Conservation (phyloP, 176 grass and related monocot species). For the Raddia guianensis region DNA sequence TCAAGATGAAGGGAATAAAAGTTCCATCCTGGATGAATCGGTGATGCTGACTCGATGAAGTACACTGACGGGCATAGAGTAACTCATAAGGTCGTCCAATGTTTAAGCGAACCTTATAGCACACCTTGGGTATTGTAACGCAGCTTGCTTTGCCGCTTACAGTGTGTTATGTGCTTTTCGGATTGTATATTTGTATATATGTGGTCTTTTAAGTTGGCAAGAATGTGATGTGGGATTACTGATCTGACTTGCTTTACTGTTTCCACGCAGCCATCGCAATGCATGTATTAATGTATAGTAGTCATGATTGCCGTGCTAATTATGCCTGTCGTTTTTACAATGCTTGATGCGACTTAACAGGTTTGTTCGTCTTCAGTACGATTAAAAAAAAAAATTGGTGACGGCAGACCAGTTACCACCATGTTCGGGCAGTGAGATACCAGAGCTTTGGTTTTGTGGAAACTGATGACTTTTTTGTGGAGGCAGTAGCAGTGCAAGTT, state of each 20-base stretch:
- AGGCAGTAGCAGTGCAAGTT: background rate
- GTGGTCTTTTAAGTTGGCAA: background rate
- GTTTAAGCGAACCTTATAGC: background rate
- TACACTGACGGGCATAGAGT: background rate
- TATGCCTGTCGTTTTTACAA: background rate
- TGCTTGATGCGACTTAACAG: background rate
- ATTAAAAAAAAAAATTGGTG: background rate
- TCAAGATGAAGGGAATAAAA: slow-evolving; percentile 40
- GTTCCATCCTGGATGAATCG: slow-evolving; percentile 34
- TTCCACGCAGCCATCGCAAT: background rate
- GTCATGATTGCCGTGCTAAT: background rate
- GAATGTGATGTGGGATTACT: background rate
- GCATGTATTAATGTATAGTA: background rate
- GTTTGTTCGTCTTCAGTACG: background rate
- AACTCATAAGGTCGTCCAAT: background rate
- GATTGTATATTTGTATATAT: background rate
- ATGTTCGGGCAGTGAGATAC: background rate
- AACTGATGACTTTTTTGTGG: background rate
- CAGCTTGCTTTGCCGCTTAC: background rate
- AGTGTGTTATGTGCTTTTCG: background rate
- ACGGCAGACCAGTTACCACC: background rate
- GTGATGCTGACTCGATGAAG: background rate
- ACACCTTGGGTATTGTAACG: background rate
- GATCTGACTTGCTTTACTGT: background rate
- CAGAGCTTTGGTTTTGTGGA: background rate